Evolutionary conservation across 2,329 filamentous ascomycete species (phyloP), one percentile per base, ranked within the genome.

Genomic region (Simplicillium aogashimaense): DNA sequence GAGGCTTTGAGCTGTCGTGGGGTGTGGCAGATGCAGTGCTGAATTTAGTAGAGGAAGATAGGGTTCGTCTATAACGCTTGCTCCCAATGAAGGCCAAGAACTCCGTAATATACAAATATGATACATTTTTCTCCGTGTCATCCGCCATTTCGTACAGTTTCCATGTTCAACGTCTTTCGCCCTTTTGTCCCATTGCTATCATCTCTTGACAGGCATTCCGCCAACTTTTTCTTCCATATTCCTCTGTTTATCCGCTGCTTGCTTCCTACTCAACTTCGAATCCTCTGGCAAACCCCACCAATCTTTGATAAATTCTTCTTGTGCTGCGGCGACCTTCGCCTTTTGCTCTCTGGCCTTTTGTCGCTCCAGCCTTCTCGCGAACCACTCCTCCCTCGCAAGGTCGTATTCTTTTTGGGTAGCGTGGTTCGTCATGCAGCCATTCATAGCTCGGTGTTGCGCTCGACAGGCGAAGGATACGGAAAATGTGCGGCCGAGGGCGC

Each of bases 371-470:
- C 86, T 74, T 47, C 76, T 72, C 38, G 79, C 77, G 60, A 97
- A 97, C 92, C 92, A 98, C 58, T 97, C 88, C 61, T 88, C 85
- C 39, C 92, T 72, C 47, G 92, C 92, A 17, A 78, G 80, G 65
- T 98, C 92, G 61, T 94, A 76, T 59, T 94, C 86, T 40, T 75
- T 78, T 47, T 81, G 84, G 47, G 86, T 94, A 41, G 90, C 89
- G 65, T 94, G 83, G 41, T 72, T 63, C 50, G 89, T 72, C 88
- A 98, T 95, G 68, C 92, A 98, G 45, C 69, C 72, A 66, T 98
- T 98, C 92, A 98, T 98, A 29, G 74, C 71, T 46, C 82, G 79
- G 53, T 88, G 83, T 55, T 89, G 74, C 37, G 73, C 65, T 40
- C 87, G 82, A 68, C 92, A 98, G 39, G 80, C 76, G 70, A 92